A percentile compares a stretch with the other conserved stretches of the same genome.
phyloP scores from a whole-genome alignment of 2,329 filamentous ascomycete genomes.

The Didymella lethalis region DNA sequence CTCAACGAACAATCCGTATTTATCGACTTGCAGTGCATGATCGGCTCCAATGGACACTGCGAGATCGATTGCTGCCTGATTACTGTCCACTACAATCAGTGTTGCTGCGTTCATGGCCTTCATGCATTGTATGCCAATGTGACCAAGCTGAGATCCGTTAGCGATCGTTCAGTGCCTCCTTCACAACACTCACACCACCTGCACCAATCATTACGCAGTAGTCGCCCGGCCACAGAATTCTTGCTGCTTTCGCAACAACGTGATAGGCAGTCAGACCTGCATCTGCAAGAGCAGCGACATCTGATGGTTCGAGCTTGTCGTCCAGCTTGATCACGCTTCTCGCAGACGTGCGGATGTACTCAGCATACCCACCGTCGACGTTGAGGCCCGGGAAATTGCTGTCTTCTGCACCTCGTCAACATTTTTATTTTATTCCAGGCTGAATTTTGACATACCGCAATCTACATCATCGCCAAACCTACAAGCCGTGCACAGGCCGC shows the following conservation, averaged over 20 bases:
- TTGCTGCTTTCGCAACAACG: slow-evolving; percentile 12
- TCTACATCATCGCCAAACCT: slow-evolving; percentile 10
- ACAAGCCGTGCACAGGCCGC: slow-evolving; percentile 10
- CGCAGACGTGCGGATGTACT: slow-evolving; percentile 9
- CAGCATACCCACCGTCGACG: slow-evolving; percentile 12
- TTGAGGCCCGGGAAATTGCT: slow-evolving; percentile 10
- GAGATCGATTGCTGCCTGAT: slow-evolving; percentile 9
- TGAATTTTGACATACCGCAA: background rate
- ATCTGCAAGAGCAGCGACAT: slow-evolving; percentile 14
- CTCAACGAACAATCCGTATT: background rate
- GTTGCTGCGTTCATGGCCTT: slow-evolving; percentile 16
- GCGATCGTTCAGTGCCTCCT: background rate
- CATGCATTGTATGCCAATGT: slow-evolving; percentile 16
- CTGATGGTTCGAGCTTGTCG: slow-evolving; percentile 8
- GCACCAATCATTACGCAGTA: slow-evolving; percentile 12
- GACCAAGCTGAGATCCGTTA: slow-evolving; percentile 7
- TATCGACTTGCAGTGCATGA: slow-evolving; percentile 5
- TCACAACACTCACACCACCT: slow-evolving; percentile 4
- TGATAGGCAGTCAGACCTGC: slow-evolving; percentile 11
- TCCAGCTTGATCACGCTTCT: slow-evolving; percentile 13
- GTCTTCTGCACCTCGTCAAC: slow-evolving; percentile 1
- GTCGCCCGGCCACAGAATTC: slow-evolving; percentile 9
- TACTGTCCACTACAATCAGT: slow-evolving; percentile 9
- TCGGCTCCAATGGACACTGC: slow-evolving; percentile 13
- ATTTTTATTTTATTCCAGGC: too few relatives aligned